These are phyloP conservation scores for Suillus placidus DNA, from an alignment of 768 basidiomycete genomes.

Conservation along the genomic window DNA sequence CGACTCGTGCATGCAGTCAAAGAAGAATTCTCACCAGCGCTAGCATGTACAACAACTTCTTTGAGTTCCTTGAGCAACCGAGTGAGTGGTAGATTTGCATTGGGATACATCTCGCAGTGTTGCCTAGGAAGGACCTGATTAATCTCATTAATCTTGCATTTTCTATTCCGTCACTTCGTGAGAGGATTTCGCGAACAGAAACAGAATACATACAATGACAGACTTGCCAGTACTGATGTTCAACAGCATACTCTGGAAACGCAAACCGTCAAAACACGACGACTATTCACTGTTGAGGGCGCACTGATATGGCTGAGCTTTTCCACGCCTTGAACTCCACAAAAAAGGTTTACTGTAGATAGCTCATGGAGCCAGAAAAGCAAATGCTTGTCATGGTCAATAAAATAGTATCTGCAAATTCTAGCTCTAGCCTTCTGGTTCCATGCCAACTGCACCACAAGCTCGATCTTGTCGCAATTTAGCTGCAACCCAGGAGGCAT, in stretches of 20 bases:
- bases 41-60: slow-evolving; percentile 13
- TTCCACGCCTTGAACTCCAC: slow-evolving; percentile 41
- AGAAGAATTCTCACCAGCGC: slow-evolving; percentile 22
- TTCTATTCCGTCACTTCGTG: background rate
- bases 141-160: background rate
- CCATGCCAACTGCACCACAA: background rate
- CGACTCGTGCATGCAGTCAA: background rate
- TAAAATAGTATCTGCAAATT: slow-evolving; percentile 44
- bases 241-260: slow-evolving; percentile 21
- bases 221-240: slow-evolving; percentile 27
- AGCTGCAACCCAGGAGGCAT: background rate
- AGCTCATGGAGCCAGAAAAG: slow-evolving; percentile 53
- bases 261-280: slow-evolving; percentile 1
- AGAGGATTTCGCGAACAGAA: background rate
- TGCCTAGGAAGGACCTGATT: slow-evolving; percentile 5
- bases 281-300: slow-evolving; percentile 11
- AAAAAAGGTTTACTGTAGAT: slow-evolving; percentile 35
- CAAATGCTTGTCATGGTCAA: slow-evolving; percentile 42
- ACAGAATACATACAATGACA: background rate
- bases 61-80: slow-evolving; percentile 7
- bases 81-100: background rate
- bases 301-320: slow-evolving; percentile 44
- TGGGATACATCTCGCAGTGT: slow-evolving; percentile 14
- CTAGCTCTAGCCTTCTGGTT: background rate
- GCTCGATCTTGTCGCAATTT: background rate